Base-by-base conservation (phyloP, 2,329 filamentous ascomycete genomes). In the Penicillium corylophilum region DNA sequence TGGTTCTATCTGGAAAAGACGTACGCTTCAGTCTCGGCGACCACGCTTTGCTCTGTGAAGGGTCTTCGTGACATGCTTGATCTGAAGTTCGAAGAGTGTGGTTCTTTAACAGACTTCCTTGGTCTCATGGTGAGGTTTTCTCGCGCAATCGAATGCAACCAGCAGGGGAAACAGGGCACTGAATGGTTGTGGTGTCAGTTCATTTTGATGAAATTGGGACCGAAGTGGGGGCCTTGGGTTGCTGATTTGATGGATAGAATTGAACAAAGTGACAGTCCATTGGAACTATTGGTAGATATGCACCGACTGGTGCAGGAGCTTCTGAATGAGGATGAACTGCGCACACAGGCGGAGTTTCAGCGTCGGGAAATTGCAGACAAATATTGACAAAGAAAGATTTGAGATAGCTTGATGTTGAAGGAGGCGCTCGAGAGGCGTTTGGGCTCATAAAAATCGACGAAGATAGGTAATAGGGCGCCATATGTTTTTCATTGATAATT, bases 161-260 rank as follows among this genome's bases (percentile, higher is more conserved):
- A n/a, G 40, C 33, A 31, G 26, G 48, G 39, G 16, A 44, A 47
- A 31, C 28, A 29, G 16, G 20, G 24, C 5, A 39, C 38, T 10
- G 48, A 41, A 16, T 54, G 52, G 49, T 15, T 52, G 20, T 43
- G 44, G 44, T 54, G 52, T 12, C 52, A 52, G 9, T 43, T 48
- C 29, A 52, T 54, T 36, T 18, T 54, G 22, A 44, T 35, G 13
- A 51, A 48, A 33, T 33, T 48, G 24, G 48, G 49, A 1, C 40
- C 41, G n/a, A 28, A 33, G 18, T 54, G 44, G 52, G 41, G 41
- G 15, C 15, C 22, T 18, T 52, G 44, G 49, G 24, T 54, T 24
- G 40, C 29, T 18, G 36, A 42, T 12, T 13, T 44, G 24, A 35
- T 48, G 18, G 33, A 9, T 0, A 48, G 39, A 29, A 36, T 44